Evolutionary conservation across 129 eudicot genomes (phyloP).

Genomic region (Silybum marianum): DNA sequence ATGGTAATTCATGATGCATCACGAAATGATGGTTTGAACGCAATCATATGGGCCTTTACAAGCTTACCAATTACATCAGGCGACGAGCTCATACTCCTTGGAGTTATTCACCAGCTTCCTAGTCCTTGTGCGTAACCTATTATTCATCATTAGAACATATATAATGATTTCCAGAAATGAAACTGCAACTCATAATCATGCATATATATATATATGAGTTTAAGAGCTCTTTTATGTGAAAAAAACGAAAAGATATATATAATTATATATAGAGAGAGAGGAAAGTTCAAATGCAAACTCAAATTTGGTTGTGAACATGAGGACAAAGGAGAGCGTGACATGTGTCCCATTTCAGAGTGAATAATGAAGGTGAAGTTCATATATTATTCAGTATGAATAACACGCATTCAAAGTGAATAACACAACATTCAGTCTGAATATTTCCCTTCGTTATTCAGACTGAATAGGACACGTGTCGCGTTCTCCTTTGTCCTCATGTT

Average conservation of each 20-base stretch:
- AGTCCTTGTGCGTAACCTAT: conserved; percentile 50
- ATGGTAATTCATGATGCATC: conserved; percentile 61
- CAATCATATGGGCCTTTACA: conserved; percentile 36
- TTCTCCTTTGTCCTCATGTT: no score
- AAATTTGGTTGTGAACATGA: no score
- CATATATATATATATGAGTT: background rate
- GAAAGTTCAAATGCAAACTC: no score
- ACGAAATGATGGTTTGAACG: conserved; percentile 49
- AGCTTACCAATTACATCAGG: conserved; percentile 47
- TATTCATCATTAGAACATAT: conserved; percentile 19
- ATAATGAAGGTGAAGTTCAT: no score
- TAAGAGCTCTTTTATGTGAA: background rate
- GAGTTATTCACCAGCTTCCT: conserved; percentile 53
- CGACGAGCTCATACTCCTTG: conserved; percentile 59
- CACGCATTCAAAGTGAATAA: no score
- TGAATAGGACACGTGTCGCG: no score
- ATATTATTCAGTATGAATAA: no score
- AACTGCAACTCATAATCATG: background rate
- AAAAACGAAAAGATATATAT: background rate
- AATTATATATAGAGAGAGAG: no score
- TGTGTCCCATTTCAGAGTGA: no score
- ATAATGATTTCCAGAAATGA: background rate
- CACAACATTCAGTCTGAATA: no score
- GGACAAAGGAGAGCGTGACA: no score
- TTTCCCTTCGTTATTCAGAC: no score